phyloP scores from a whole-genome alignment of 495 filamentous ascomycete species.

The Penicillium angulare region DNA sequence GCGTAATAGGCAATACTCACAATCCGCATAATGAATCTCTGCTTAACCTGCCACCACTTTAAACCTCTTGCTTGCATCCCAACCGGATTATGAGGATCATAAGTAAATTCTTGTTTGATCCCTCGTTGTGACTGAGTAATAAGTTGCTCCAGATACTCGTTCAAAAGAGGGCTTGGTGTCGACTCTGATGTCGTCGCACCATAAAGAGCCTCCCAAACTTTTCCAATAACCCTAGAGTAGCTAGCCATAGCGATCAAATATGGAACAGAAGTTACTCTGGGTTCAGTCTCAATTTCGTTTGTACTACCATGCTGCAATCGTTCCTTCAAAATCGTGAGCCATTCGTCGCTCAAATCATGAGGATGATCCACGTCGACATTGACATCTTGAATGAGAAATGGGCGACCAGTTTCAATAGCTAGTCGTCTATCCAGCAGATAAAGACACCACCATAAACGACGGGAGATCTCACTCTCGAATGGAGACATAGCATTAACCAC shows the following conservation, averaged over 20 bases:
- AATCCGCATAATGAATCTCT: conserved; percentile 26
- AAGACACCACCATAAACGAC: conserved; percentile 27
- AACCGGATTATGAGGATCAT: conserved; percentile 4
- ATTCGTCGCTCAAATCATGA: conserved; percentile 18
- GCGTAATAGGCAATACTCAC: conserved; percentile 6
- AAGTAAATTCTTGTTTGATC: conserved; percentile 14
- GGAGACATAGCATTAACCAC: conserved; percentile 12
- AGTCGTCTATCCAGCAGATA: conserved; percentile 26
- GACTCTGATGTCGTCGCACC: conserved; percentile 15
- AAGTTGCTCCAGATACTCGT: conserved; percentile 21
- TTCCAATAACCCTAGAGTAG: conserved; percentile 25
- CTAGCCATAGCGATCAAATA: conserved; percentile 23
- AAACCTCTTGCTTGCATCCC: neutral
- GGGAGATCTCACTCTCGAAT: conserved; percentile 19
- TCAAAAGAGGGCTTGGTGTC: conserved; percentile 13
- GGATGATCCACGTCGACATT: conserved; percentile 26
- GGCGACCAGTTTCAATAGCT: conserved; percentile 27
- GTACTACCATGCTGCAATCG: neutral
- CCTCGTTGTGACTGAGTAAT: conserved; percentile 20
- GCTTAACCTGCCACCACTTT: conserved; percentile 23
- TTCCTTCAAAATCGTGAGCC: conserved; percentile 10
- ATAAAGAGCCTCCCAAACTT: conserved; percentile 29
- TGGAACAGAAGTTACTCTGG: conserved; percentile 1
- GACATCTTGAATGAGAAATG: conserved; percentile 26
- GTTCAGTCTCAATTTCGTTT: neutral